These are phyloP conservation scores for Aurinia saxatilis DNA, from an alignment of 345 rosid species.

Conservation along the genomic window DNA sequence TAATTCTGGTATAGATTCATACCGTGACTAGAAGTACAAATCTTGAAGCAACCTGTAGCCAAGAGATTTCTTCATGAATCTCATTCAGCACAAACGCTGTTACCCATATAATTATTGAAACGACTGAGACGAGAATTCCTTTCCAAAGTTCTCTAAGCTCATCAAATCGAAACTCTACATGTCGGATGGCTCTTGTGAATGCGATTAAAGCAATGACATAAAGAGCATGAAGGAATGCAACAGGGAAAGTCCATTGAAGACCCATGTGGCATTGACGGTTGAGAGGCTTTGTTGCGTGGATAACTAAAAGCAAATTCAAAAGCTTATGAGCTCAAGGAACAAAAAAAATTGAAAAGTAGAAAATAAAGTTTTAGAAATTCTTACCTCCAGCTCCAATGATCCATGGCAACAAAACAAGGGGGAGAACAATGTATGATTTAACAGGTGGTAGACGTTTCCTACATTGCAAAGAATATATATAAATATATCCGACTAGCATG, in stretches of 20 bases:
- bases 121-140: conserved; percentile 66
- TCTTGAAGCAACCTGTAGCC: conserved; percentile 85
- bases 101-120: conserved; percentile 66
- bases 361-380: conserved; percentile 10
- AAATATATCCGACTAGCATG: not conserved
- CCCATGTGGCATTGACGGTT: conserved; percentile 54
- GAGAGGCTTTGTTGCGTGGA: conserved; percentile 57
- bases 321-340: not conserved
- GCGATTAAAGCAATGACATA: conserved; percentile 55
- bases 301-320: conserved; percentile 36
- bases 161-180: conserved; percentile 77
- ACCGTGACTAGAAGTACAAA: conserved; percentile 68
- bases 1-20: conserved; percentile 11
- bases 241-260: conserved; percentile 48
- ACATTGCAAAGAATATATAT: conserved; percentile 23
- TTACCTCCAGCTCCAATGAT: conserved; percentile 63
- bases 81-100: conserved; percentile 66
- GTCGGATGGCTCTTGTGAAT: conserved; percentile 57
- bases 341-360: not conserved
- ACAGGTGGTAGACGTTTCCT: conserved; percentile 83
- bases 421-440: conserved; percentile 67
- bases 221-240: conserved; percentile 44
- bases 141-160: conserved; percentile 85
- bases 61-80: conserved; percentile 40
- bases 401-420: conserved; percentile 71